A percentile compares a stretch with the other conserved stretches of the same genome.
Evolutionary conservation across 345 rosid species (phyloP).

Genomic region (Ceriops tagal): DNA sequence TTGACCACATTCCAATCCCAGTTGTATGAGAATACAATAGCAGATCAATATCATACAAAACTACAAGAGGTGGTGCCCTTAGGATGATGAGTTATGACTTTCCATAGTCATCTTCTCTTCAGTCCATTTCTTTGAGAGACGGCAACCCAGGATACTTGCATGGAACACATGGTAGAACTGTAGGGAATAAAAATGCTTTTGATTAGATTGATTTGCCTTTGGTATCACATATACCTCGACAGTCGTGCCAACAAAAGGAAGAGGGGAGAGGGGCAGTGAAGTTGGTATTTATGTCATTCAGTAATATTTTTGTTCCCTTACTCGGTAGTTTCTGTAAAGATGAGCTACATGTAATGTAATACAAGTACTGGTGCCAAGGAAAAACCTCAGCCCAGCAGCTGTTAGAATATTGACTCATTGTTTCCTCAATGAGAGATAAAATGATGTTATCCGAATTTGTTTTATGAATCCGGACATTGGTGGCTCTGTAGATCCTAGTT

Average conservation of each 20-base stretch:
- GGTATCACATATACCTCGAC: background rate
- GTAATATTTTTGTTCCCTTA: background rate
- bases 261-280: background rate
- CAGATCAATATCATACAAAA: constrained; percentile 8
- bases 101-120: constrained; percentile 20
- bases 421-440: constrained; percentile 2
- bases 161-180: background rate
- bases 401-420: constrained; percentile 17
- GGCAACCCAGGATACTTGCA: constrained; percentile 1
- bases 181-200: constrained; percentile 13
- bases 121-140: constrained; percentile 15
- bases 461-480: background rate
- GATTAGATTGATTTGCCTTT: constrained; percentile 9
- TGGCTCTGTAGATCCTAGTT: too few species aligned
- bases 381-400: constrained; percentile 22
- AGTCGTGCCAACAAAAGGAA: constrained; percentile 3
- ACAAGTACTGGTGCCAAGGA: constrained; percentile 25
- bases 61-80: constrained; percentile 3
- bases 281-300: background rate
- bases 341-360: constrained; percentile 25
- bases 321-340: constrained; percentile 33
- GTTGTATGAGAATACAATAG: constrained; percentile 33
- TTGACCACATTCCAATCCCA: constrained; percentile 50
- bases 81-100: constrained; percentile 14
- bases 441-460: background rate